Percentiles rank a stretch among this genome's conserved stretches.
These are phyloP conservation scores for Cryptosporidium bovis DNA, from an alignment of 169 alveolate genomes.

Conservation along the genomic window DNA sequence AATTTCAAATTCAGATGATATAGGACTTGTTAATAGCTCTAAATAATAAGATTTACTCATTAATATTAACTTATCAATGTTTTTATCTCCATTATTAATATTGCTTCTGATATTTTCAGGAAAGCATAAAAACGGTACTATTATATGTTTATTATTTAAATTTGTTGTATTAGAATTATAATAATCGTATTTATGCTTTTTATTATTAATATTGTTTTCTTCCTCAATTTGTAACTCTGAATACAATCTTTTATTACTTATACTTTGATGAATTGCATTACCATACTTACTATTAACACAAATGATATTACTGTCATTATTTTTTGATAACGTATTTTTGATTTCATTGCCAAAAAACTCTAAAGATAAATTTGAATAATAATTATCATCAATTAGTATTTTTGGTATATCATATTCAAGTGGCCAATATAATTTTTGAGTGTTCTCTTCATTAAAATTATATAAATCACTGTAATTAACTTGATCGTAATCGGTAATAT, in stretches of 20 bases:
- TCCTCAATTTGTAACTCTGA: conserved; percentile 15
- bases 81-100: not conserved
- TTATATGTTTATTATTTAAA: not conserved
- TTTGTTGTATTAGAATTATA: not conserved
- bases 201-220: not conserved
- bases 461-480: not conserved
- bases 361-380: not conserved
- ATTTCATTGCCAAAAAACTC: not conserved
- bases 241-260: conserved; percentile 25
- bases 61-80: conserved; percentile 1
- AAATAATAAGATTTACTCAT: conserved; percentile 39
- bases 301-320: not conserved
- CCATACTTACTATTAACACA: not conserved
- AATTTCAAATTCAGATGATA: conserved; percentile 61
- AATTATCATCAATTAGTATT: not conserved
- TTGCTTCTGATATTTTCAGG: conserved; percentile 36
- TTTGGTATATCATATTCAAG: conserved; percentile 44
- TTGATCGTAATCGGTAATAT: not conserved
- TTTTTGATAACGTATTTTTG: not conserved
- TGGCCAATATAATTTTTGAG: conserved; percentile 4
- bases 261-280: not conserved
- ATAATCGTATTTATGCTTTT: not conserved
- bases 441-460: not conserved
- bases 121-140: conserved; percentile 37
- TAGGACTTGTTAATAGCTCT: conserved; percentile 69